A percentile compares a stretch with the other conserved stretches of the same genome.
phyloP scores from a whole-genome alignment of 306 rosid genomes.

The Prunus campanulata region DNA sequence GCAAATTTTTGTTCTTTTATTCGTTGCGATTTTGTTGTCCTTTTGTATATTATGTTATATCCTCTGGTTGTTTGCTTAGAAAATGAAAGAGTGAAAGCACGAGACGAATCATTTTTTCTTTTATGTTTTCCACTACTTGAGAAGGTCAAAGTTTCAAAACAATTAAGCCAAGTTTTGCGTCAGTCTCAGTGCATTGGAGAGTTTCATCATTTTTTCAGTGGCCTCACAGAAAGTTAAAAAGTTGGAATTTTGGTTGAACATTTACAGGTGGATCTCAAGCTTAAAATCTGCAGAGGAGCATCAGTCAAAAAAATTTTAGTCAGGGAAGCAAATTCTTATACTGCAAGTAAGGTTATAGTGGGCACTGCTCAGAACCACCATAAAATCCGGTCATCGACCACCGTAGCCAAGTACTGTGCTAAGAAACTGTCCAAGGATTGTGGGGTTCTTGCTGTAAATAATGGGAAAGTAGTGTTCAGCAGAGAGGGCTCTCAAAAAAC shows the following conservation, averaged over 20 bases:
- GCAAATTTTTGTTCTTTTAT: not conserved
- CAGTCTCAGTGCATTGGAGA: not conserved
- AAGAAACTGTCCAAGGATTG: constrained; percentile 59
- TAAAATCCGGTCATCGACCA: constrained; percentile 63
- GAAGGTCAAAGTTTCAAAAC: not conserved
- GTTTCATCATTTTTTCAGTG: not conserved
- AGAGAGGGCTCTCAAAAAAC: constrained; percentile 42
- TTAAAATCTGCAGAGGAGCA: constrained; percentile 81
- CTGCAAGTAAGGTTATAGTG: constrained; percentile 66
- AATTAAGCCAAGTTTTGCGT: not conserved
- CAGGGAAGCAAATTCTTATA: constrained; percentile 69
- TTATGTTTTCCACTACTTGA: not conserved
- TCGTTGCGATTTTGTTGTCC: not conserved
- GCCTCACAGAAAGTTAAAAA: not conserved
- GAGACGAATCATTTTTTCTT: not conserved
- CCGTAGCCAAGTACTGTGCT: constrained; percentile 91
- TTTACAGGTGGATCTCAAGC: constrained; percentile 89
- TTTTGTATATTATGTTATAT: constrained; percentile 6
- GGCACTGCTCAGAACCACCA: constrained; percentile 64
- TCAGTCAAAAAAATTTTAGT: constrained; percentile 67
- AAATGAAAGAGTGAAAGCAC: constrained; percentile 11
- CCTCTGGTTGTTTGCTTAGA: constrained; percentile 15
- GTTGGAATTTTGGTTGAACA: constrained; percentile 11
- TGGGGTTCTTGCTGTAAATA: constrained; percentile 71
- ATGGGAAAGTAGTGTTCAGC: constrained; percentile 75